Evolutionary conservation across 1,284 basidiomycete species (phyloP), one percentile per base, ranked within the genome.

Genomic region (Sporisorium exsertum): DNA sequence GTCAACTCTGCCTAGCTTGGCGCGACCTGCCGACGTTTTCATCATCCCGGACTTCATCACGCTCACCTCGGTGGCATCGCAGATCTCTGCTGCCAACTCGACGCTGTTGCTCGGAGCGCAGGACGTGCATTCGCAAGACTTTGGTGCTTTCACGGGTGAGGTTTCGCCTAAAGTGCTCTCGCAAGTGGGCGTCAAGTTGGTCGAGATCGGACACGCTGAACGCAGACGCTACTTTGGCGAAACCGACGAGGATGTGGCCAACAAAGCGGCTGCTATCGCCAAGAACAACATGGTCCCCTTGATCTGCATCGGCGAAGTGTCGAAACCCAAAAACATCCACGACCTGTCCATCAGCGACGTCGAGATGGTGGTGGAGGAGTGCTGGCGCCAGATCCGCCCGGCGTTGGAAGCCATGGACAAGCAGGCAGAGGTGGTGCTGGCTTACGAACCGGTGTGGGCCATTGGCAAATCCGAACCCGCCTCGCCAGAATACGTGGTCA

Each of bases 361-460:
- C 1, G 59, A 72, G 0, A 53, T 55, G 53, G 82, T 81, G 18
- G 65, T 78, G 0, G 70, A 77, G 1, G 80, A 82, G 43, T 81
- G 79, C 42, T 83, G 81, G 81, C n/a, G 54, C 2, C 82, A 83
- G 61, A 72, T 82, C 47, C 33, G 53, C 9, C 71, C 62, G 12
- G 82, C 80, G 8, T 58, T 83, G 47, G 64, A 65, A 18, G 57
- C 53, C 1, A 52, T 79, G 22, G 51, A 52, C 1, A 50, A 15
- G 8, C n/a, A 54, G 10, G 56, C 55, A 1, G 67, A 80, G 37
- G 71, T 83, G 3, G 71, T 83, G 1, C 46, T 83, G 42, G 82
- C 82, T 0, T 83, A 82, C 58, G 82, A 83, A 58, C 82, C 82
- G 0, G 82, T 83, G 13, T 83, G 82, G 82, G 82, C 82, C 3